These are phyloP conservation scores for Pleurotus citrinopileatus DNA, from an alignment of 768 basidiomycete genomes.

Conservation along the genomic window DNA sequence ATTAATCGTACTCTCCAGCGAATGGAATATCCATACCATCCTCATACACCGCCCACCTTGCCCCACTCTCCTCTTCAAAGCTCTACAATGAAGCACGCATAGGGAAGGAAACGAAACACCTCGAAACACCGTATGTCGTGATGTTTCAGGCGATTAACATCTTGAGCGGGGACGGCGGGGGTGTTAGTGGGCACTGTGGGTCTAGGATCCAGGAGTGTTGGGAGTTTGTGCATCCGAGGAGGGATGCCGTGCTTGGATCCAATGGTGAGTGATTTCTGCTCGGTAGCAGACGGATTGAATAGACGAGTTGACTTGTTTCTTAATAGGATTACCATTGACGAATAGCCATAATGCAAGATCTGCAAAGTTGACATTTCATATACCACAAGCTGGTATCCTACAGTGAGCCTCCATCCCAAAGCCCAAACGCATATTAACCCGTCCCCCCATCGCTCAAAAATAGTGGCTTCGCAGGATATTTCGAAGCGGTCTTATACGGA, in stretches of 20 bases:
- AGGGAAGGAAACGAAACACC: slow-evolving; percentile 61
- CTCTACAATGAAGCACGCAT: slow-evolving; percentile 80
- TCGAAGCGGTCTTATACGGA: slow-evolving; percentile 92
- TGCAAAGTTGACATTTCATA: slow-evolving; percentile 82
- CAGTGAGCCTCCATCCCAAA: slow-evolving; percentile 48
- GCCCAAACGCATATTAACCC: background rate
- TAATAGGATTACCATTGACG: slow-evolving; percentile 80
- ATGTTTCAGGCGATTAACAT: slow-evolving; percentile 96
- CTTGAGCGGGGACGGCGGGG: slow-evolving; percentile 73
- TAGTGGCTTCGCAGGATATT: slow-evolving; percentile 92
- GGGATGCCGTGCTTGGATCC: slow-evolving; percentile 70
- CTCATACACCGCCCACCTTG: slow-evolving; percentile 93
- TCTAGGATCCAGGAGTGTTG: slow-evolving; percentile 91
- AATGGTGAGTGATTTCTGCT: slow-evolving; percentile 47
- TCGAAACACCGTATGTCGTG: slow-evolving; percentile 97
- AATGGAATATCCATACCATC: slow-evolving; percentile 94
- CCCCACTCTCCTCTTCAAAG: slow-evolving; percentile 92
- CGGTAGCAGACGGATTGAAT: no score
- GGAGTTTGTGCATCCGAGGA: slow-evolving; percentile 93
- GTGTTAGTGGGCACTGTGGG: slow-evolving; percentile 66
- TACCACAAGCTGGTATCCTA: slow-evolving; percentile 90
- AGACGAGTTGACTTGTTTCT: background rate
- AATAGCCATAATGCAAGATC: slow-evolving; percentile 95
- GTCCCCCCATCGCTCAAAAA: background rate
- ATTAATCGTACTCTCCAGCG: slow-evolving; percentile 41